These are phyloP conservation scores for Pseudogymnoascus sp. DNA, from an alignment of 2,329 filamentous ascomycete species.

Conservation along the genomic window DNA sequence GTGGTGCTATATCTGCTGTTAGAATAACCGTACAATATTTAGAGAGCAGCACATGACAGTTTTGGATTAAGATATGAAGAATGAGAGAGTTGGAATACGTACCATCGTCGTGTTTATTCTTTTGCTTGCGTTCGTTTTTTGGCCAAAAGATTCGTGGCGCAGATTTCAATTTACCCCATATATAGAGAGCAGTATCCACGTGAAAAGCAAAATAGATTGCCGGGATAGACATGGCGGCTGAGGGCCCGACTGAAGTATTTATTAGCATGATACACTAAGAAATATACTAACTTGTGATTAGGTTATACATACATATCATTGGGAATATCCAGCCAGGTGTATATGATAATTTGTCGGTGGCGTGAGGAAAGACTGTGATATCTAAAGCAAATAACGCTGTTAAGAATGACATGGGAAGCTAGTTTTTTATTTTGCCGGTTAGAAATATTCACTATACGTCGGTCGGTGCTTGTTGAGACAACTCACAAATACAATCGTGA, in stretches of 20 bases:
- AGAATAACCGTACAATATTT: background rate
- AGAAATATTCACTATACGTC: background rate
- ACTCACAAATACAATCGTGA: slow-evolving; percentile 39
- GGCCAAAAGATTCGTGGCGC: background rate
- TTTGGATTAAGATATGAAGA: background rate
- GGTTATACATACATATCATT: background rate
- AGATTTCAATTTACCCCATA: background rate
- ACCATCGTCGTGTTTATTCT: background rate
- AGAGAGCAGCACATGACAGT: no score
- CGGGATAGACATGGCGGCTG: background rate
- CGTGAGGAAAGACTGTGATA: background rate
- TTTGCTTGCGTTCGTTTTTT: background rate
- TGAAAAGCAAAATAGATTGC: slow-evolving; percentile 4
- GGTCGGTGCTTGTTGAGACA: no score
- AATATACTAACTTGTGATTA: background rate
- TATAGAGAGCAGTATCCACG: background rate
- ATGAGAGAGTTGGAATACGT: background rate
- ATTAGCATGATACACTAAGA: background rate
- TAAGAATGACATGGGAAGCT: background rate
- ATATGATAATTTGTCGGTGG: background rate
- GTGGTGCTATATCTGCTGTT: background rate
- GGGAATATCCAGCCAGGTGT: background rate
- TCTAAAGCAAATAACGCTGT: background rate
- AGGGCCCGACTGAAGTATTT: background rate
- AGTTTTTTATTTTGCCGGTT: background rate